These are phyloP conservation scores for sorghum (Sorghum bicolor) DNA, from an alignment of 176 grass and related monocot genomes.

Conservation along the genomic window Sorghum_bicolor_NCBIv3 NC_012871.2:67383001-67383500, in stretches of 20 bases:
- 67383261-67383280: neutral
- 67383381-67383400: conserved; percentile 64
- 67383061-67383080: neutral
- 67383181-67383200: neutral
- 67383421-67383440: conserved; percentile 9
- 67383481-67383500: conserved; percentile 50
- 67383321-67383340: neutral
- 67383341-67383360: neutral
- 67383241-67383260: neutral
- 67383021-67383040: neutral
- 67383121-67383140: neutral
- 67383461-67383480: conserved; percentile 83
- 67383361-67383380: conserved; percentile 25
- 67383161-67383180: neutral
- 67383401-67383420: conserved; percentile 34
- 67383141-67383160: neutral
- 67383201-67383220: neutral
- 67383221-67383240: neutral
- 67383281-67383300: neutral
- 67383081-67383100: neutral
- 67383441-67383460: conserved; percentile 69
- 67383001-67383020: neutral
- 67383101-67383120: neutral
- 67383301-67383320: neutral
- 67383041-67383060: neutral